Base-by-base conservation (phyloP, 176 grass and related monocot species). In the Coix lacrymajobi region DNA sequence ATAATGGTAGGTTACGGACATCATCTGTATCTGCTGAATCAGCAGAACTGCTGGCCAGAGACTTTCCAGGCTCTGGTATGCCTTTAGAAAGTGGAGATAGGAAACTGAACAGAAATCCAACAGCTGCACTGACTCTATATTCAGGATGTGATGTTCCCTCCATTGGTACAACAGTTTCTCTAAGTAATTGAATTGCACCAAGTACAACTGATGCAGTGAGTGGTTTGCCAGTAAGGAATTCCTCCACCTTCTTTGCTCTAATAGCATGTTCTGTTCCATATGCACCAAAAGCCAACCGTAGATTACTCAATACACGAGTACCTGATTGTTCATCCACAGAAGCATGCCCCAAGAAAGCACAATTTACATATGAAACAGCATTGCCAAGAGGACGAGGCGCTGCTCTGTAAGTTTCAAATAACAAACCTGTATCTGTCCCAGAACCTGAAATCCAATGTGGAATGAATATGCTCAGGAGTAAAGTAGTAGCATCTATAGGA, bases 291-390 rank as follows among this genome's bases (percentile, higher is more conserved):
- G 89, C 87, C 73, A 94, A 78, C 0, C 60, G 76, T 61, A 95
- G 26, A 62, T 95, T 88, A 62, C 73, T 79, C 29, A 92, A 12
- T 11, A 92, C 28, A 81, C 44, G 33, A 67, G 70, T 36, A 73
- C 75, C 79, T 41, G 57, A 86, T 79, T 73, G 62, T 87, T 87
- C 66, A 82, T 83, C 60, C 5, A 73, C 39, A 33, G 34, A 69
- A 80, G 85, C 73, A 79, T 86, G 57, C 15, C 77, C 87, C 31
- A 95, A 16, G 52, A 95, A 88, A 31, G 93, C 81, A 69, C 82
- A 85, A 57, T 95, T 95, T 43, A 92, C 48, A 90, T 92, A 92
- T 40, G 93, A 82, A 69, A 92, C 85, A 71, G 90, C 93, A 90
- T 95, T 95, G 30, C 93, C 93, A 62, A 92, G 69, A 78, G 93